A percentile compares a stretch with the other conserved stretches of the same genome.
Evolutionary conservation across 2,329 filamentous ascomycete genomes (phyloP).

Genomic region (Ampelomyces quisqualis): DNA sequence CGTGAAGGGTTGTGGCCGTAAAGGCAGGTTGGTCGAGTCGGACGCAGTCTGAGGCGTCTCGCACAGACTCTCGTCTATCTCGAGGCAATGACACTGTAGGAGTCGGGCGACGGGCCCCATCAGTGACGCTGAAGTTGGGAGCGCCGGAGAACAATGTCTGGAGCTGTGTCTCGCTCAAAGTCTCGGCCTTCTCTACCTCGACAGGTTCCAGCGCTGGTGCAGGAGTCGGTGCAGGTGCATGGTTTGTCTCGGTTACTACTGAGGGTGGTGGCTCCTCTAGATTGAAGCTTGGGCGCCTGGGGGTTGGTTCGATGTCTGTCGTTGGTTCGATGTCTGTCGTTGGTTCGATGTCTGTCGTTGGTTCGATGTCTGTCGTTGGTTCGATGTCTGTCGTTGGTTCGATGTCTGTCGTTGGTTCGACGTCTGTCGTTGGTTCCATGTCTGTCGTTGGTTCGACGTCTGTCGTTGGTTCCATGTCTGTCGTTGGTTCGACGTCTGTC

Average conservation of each 20-base stretch:
- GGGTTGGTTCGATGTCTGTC: constrained; percentile 10
- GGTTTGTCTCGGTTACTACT: constrained; percentile 11
- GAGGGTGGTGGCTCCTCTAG: constrained; percentile 11
- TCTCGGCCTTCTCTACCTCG: constrained; percentile 17
- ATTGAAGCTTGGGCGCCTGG: no score
- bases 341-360: no score
- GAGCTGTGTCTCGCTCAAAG: constrained; percentile 55
- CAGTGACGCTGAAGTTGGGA: constrained; percentile 67
- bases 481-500: no score
- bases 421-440: no score
- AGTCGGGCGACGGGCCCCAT: constrained; percentile 61
- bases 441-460: no score
- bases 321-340: no score
- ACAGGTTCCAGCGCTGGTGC: constrained; percentile 15
- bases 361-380: no score
- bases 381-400: no score
- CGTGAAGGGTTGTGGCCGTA: constrained; percentile 36
- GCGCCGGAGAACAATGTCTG: constrained; percentile 74
- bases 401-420: no score
- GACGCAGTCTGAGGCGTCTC: constrained; percentile 60
- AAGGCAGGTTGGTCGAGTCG: constrained; percentile 40
- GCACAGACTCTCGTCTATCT: constrained; percentile 60
- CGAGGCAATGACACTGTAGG: constrained; percentile 68
- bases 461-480: no score
- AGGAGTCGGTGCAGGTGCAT: constrained; percentile 7